Evolutionary conservation across 2,329 filamentous ascomycete genomes (phyloP).

Genomic region (Fusarium nurragi): DNA sequence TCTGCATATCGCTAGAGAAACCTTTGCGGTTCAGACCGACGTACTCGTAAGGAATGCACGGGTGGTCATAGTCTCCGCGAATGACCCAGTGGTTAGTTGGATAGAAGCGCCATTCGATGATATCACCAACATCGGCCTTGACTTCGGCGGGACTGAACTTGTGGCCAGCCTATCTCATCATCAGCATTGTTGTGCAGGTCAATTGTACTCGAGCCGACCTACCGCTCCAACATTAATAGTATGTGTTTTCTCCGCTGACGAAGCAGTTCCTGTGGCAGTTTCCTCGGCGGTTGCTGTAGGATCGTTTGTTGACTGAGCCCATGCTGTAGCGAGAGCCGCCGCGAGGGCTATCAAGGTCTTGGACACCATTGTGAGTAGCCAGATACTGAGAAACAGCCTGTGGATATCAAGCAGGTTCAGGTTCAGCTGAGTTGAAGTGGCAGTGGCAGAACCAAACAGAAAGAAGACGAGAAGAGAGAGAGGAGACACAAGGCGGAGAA

Average conservation of each 20-base stretch:
- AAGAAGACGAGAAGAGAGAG: conserved; percentile 6
- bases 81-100: conserved; percentile 72
- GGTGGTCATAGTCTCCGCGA: conserved; percentile 65
- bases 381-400: conserved; percentile 7
- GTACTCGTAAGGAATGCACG: conserved; percentile 71
- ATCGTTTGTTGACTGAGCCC: conserved; percentile 30
- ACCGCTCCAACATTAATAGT: conserved; percentile 43
- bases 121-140: conserved; percentile 56
- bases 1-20: conserved; percentile 63
- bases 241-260: conserved; percentile 35
- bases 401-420: conserved; percentile 16
- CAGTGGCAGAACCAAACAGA: conserved; percentile 13
- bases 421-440: background rate
- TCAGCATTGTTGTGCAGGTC: conserved; percentile 3
- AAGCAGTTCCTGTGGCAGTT: conserved; percentile 28
- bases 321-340: conserved; percentile 21
- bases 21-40: conserved; percentile 57
- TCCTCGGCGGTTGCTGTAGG: conserved; percentile 29
- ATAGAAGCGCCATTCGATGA: conserved; percentile 68
- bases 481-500: conserved; percentile 6
- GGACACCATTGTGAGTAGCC: conserved; percentile 32
- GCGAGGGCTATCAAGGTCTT: conserved; percentile 30
- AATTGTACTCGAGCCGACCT: background rate
- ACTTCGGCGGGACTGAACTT: conserved; percentile 47
- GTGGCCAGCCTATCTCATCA: conserved; percentile 40